These are phyloP conservation scores for Toxicodendron radicans DNA, from an alignment of 345 rosid genomes.

Conservation along the genomic window DNA sequence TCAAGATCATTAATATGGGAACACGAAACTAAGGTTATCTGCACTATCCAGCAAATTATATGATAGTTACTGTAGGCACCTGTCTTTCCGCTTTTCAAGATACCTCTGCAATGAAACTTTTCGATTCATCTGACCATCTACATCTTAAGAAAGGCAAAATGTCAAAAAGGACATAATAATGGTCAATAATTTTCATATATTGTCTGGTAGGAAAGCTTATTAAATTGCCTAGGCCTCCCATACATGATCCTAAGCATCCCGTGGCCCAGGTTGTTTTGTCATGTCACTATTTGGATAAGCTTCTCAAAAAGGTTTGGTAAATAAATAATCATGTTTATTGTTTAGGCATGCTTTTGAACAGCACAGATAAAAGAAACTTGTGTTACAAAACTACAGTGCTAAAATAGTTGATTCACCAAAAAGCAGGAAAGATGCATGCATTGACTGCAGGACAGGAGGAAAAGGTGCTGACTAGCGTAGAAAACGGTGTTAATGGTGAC, in stretches of 20 bases:
- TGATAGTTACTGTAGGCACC: slow-evolving; percentile 40
- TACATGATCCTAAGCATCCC: neutral
- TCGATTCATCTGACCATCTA: slow-evolving; percentile 70
- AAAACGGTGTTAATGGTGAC: neutral
- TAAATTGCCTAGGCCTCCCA: neutral
- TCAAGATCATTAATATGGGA: neutral
- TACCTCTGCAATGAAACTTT: slow-evolving; percentile 69
- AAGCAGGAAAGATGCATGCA: neutral
- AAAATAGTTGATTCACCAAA: neutral
- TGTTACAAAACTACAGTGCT: neutral
- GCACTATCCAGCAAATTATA: neutral
- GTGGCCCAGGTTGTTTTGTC: neutral
- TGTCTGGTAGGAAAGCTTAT: neutral
- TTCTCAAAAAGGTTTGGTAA: slow-evolving; percentile 3
- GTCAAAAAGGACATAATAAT: slow-evolving; percentile 13
- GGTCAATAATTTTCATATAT: neutral
- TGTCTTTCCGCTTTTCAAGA: slow-evolving; percentile 74
- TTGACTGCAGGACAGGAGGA: neutral
- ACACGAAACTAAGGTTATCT: slow-evolving; percentile 1
- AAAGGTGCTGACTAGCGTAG: neutral
- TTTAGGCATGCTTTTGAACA: neutral
- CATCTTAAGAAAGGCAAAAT: slow-evolving; percentile 43
- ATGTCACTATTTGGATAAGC: neutral
- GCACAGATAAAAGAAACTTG: neutral
- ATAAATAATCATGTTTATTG: neutral